These are phyloP conservation scores for Sordariomycetes sp. DNA, from an alignment of 2,329 filamentous ascomycete genomes.

Conservation along the genomic window DNA sequence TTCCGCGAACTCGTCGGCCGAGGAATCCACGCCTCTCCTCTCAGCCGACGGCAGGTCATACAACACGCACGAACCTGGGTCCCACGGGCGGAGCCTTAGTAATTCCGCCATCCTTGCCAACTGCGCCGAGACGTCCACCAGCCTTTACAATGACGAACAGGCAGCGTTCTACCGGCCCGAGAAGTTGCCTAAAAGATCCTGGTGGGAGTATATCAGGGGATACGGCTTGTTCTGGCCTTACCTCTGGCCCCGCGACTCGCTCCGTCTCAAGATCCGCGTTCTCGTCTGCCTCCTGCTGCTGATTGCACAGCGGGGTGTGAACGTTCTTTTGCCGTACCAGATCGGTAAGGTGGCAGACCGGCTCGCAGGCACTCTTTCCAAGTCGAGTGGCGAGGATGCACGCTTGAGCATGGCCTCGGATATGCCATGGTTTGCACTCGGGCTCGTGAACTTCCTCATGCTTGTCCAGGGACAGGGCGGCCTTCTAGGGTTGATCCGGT, in stretches of 20 bases:
- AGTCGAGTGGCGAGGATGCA: constrained; percentile 13
- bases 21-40: constrained; percentile 54
- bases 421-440: constrained; percentile 50
- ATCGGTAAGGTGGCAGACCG: constrained; percentile 68
- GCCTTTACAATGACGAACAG: constrained; percentile 38
- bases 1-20: constrained; percentile 13
- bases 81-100: constrained; percentile 8
- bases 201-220: constrained; percentile 90
- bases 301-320: constrained; percentile 68
- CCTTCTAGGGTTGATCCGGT: constrained; percentile 67
- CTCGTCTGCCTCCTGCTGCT: constrained; percentile 73
- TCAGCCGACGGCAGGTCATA: constrained; percentile 23
- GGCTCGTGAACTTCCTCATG: constrained; percentile 28
- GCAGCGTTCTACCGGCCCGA: constrained; percentile 82
- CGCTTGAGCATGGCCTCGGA: constrained; percentile 13
- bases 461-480: constrained; percentile 77
- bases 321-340: constrained; percentile 73
- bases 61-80: constrained; percentile 16
- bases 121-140: constrained; percentile 17
- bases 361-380: constrained; percentile 32
- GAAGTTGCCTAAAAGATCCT: constrained; percentile 74
- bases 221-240: constrained; percentile 95
- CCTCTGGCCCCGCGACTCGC: constrained; percentile 79
- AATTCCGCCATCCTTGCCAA: constrained; percentile 9
- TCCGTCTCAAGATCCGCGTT: constrained; percentile 62